phyloP scores from a whole-genome alignment of 192 early-diverging fungal species.

The Dispira parvispora region DNA sequence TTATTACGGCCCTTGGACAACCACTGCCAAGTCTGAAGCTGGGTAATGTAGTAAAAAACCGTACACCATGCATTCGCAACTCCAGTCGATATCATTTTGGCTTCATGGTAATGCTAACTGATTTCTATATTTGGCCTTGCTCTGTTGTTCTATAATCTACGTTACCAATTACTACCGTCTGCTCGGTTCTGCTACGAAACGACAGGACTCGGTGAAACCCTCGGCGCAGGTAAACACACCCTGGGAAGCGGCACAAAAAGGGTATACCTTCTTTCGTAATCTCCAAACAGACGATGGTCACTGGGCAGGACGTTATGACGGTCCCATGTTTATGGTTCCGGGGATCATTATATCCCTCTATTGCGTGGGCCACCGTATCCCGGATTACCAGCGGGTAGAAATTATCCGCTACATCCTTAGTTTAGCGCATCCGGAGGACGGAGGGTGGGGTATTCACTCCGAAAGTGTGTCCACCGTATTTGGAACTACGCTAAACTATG shows the following conservation, averaged over 20 bases:
- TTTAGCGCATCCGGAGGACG: constrained; percentile 66
- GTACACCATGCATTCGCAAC: background rate
- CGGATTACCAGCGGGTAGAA: constrained; percentile 49
- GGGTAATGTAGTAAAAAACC: background rate
- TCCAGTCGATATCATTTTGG: background rate
- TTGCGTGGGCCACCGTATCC: constrained; percentile 54
- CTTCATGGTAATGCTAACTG: background rate
- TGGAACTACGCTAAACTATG: constrained; percentile 92
- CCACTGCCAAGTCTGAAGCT: background rate
- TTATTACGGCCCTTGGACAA: background rate
- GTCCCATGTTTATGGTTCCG: constrained; percentile 91
- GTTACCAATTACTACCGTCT: too few species aligned
- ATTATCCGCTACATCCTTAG: constrained; percentile 76
- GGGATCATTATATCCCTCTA: constrained; percentile 82
- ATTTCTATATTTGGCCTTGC: background rate
- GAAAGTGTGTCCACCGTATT: constrained; percentile 87
- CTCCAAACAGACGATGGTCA: constrained; percentile 89
- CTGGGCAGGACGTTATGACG: constrained; percentile 92
- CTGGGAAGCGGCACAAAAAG: constrained; percentile 70
- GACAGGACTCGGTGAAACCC: constrained; percentile 20
- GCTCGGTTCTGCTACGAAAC: background rate
- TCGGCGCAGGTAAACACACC: constrained; percentile 36
- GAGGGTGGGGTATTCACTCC: constrained; percentile 93
- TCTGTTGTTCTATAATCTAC: background rate
- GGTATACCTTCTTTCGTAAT: constrained; percentile 72